Evolutionary conservation across 805 yeast genomes (phyloP).

Genomic region (Wickerhamiella allomyrinae): DNA sequence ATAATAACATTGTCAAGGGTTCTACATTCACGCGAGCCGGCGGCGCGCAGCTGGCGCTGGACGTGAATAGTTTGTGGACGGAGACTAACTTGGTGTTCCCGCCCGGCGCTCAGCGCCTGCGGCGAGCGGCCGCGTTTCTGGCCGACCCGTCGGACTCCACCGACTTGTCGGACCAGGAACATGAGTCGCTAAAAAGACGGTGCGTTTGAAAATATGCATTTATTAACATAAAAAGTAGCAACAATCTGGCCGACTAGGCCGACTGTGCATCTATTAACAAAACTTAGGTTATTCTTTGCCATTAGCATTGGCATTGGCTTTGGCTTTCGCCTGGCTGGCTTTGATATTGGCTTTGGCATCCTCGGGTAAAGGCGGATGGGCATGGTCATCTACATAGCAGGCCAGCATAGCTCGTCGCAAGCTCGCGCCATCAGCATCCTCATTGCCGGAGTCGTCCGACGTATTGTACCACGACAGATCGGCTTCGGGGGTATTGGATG

Average conservation of each 20-base stretch:
- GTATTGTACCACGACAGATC: not conserved
- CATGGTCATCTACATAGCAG: not conserved
- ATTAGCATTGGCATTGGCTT: too few species aligned
- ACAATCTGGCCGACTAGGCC: too few species aligned
- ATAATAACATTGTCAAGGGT: conserved; percentile 27
- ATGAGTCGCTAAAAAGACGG: not conserved
- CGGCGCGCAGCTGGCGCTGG: conserved; percentile 25
- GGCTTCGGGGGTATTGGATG: not conserved
- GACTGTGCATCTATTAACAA: too few species aligned
- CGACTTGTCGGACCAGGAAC: not conserved
- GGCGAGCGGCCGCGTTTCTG: conserved; percentile 2
- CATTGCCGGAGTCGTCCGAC: not conserved
- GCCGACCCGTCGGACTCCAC: not conserved
- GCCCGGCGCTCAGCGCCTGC: not conserved
- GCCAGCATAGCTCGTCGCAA: conserved; percentile 1
- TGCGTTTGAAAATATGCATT: too few species aligned
- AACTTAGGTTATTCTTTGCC: too few species aligned
- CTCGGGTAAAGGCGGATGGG: too few species aligned
- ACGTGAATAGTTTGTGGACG: conserved; percentile 24
- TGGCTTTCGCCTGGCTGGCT: too few species aligned
- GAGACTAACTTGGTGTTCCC: conserved; percentile 1
- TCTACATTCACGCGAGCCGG: conserved; percentile 27
- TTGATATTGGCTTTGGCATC: too few species aligned
- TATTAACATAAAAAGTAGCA: too few species aligned
- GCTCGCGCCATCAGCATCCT: not conserved